Evolutionary conservation across 202 grass and related monocot species (phyloP), one percentile per base, ranked within the genome.

Genomic region (Thinopyrum obtusiflorum): DNA sequence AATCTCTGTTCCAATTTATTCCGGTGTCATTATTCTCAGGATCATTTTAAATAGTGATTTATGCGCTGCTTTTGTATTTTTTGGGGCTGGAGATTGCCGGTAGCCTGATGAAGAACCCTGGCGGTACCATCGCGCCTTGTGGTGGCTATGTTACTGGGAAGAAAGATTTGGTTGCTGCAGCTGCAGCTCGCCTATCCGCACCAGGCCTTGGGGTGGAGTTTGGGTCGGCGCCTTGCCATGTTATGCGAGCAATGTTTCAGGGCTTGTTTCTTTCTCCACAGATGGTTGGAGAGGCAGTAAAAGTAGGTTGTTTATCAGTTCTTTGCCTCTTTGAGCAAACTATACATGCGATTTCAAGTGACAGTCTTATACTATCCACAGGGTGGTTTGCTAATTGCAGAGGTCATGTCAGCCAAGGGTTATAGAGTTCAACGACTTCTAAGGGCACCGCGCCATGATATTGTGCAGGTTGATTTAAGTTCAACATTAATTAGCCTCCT

Each of bases 241-340:
- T 98, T 15, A 98, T 90, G 90, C 85, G 96, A 36, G 7, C 93
- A 11, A 61, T 98, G 62, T 98, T 94, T 85, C 96, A 98, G 73
- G 96, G 96, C 64, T 90, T 98, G 62, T 93, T 94, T 88, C 93
- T 98, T 77, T 89, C 91, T 80, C 93, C 96, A 4, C 96, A 98
- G 70, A 96, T 94, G 91, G 96, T 98, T 71, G 93, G 96, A 60
- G 93, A 98, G 89, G 93, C 96, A 74, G 77, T 96, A 42, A 98
- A 95, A 89, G 93, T 90, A 87, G 65, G 80, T 32, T 31, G 11
- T 36, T 73, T 57, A 10, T 53, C 4, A 53, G 4, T 62, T 78
- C 4, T 14, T 33, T 20, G 15, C 28, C 47, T 53, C 37, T 59
- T 68, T 20, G 14, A 44, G 4, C 3, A 29, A 57, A 77, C 46